A percentile compares a stretch with the other conserved stretches of the same genome.
phyloP scores from a whole-genome alignment of 2,329 filamentous ascomycete genomes.

The Apiospora marii region DNA sequence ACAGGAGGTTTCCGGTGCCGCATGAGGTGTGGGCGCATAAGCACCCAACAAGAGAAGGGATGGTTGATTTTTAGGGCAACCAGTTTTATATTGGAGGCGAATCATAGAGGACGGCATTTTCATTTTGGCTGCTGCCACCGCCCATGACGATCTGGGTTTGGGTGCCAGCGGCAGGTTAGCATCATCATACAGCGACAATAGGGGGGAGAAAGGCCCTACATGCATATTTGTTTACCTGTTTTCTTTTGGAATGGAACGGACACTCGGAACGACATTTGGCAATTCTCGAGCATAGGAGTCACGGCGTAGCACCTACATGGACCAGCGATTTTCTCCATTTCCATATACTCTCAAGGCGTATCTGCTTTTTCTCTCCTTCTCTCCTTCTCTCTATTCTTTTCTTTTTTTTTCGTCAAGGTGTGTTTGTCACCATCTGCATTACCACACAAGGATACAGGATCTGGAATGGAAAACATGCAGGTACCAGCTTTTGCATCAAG shows the following conservation, averaged over 20 bases:
- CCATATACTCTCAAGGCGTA: conserved; percentile 9
- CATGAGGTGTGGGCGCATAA: conserved; percentile 25
- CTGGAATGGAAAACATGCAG: conserved; percentile 17
- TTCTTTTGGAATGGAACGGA: neutral
- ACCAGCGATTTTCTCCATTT: conserved; percentile 8
- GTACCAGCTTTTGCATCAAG: conserved; percentile 15
- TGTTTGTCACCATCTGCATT: conserved; percentile 8
- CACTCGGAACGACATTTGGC: conserved; percentile 18
- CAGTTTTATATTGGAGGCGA: neutral
- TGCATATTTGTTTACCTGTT: conserved; percentile 7
- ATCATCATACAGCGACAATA: neutral
- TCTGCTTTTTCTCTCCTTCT: neutral
- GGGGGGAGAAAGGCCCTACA: neutral
- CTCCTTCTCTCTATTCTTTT: neutral
- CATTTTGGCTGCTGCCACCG: conserved; percentile 3
- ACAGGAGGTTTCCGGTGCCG: conserved; percentile 47
- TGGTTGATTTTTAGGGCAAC: neutral
- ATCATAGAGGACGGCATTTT: conserved; percentile 13
- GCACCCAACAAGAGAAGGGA: neutral
- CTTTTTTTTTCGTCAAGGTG: neutral
- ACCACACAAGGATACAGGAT: conserved; percentile 11
- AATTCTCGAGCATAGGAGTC: conserved; percentile 19
- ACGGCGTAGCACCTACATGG: conserved; percentile 20
- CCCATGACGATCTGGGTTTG: neutral
- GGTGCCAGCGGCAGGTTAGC: neutral